Percentiles rank a stretch among this genome's conserved stretches.
phyloP scores from a whole-genome alignment of 768 basidiomycete genomes.

The Exidia glandulosa region DNA sequence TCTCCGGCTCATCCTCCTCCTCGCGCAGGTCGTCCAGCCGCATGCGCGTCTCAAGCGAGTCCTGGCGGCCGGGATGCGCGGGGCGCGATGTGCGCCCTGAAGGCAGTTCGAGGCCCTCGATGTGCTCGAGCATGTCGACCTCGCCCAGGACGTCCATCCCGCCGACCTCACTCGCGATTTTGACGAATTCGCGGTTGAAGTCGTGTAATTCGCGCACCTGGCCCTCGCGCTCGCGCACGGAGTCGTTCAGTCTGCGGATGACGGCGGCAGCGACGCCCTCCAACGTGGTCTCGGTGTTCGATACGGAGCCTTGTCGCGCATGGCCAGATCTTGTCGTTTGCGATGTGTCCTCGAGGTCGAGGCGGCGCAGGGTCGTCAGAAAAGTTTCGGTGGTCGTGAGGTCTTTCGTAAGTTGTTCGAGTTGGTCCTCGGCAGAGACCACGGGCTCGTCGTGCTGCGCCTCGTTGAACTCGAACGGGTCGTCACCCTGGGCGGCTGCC shows the following conservation, averaged over 20 bases:
- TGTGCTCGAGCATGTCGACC: conserved; percentile 48
- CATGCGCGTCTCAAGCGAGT: neutral
- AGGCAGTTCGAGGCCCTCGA: conserved; percentile 27
- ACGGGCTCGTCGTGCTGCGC: conserved; percentile 18
- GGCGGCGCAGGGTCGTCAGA: conserved; percentile 54
- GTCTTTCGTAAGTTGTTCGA: conserved; percentile 62
- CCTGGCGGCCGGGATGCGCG: conserved; percentile 7
- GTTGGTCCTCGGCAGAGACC: conserved; percentile 40
- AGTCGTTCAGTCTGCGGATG: conserved; percentile 67
- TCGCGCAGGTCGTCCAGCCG: neutral
- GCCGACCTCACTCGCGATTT: conserved; percentile 66
- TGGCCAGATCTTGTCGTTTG: conserved; percentile 25
- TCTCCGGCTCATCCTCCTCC: conserved; percentile 21
- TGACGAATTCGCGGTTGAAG: conserved; percentile 69
- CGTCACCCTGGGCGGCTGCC: neutral
- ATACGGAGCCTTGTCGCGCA: conserved; percentile 8
- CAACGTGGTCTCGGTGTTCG: conserved; percentile 25
- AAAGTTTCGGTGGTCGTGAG: conserved; percentile 71
- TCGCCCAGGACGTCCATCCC: conserved; percentile 61
- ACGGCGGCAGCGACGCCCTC: conserved; percentile 66
- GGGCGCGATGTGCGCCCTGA: conserved; percentile 12
- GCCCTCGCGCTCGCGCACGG: conserved; percentile 63
- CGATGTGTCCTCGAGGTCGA: conserved; percentile 41
- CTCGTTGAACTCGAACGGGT: neutral
- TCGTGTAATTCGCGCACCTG: conserved; percentile 72